Base-by-base conservation (phyloP, 1,284 basidiomycete genomes). In the Irpex sp. region DNA sequence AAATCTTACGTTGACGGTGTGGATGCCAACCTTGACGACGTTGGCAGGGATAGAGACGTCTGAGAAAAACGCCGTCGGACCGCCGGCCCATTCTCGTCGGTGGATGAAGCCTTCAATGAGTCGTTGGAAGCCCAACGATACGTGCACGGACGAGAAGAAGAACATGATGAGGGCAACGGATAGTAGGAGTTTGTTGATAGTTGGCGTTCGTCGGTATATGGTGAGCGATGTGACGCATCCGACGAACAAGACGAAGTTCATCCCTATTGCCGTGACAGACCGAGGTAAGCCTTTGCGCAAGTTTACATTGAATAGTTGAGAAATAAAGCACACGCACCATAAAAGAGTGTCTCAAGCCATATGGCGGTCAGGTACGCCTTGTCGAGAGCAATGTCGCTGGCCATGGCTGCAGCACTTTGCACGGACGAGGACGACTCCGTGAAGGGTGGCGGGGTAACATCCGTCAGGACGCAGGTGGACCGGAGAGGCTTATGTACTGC, bases 61-160 rank as follows among this genome's bases (percentile, higher is more conserved):
- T 0, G 76, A 76, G 64, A 78, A 78, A 65, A 74, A 78, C 2
- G 73, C 76, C 34, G 67, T 71, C 3, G 77, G 77, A 17, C 76
- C 77, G 6, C 76, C 77, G 9, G 71, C 69, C 58, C 64, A 60
- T 64, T 78, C 67, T 31, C 76, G 72, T 6, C 72, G 68, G 47
- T 69, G 64, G 61, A 78, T 78, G 71, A 78, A 79, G 17, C 77
- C 77, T 66, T 73, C 69, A 58, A 79, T 75, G 62, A 79, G 73
- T 31, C 77, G 73, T 40, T 72, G 70, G 66, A 78, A 78, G 15
- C 77, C 77, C 57, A 79, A 69, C 6, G 76, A 76, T 59, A 78
- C 75, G 64, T 79, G 77, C 7, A 67, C 67, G 19, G 75, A 75
- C 4, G 77, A 77, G 62, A 78, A 75, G 21, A 69, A 65, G 69